Evolutionary conservation across 495 filamentous ascomycete species (phyloP).

Genomic region (Podospora appendiculata): DNA sequence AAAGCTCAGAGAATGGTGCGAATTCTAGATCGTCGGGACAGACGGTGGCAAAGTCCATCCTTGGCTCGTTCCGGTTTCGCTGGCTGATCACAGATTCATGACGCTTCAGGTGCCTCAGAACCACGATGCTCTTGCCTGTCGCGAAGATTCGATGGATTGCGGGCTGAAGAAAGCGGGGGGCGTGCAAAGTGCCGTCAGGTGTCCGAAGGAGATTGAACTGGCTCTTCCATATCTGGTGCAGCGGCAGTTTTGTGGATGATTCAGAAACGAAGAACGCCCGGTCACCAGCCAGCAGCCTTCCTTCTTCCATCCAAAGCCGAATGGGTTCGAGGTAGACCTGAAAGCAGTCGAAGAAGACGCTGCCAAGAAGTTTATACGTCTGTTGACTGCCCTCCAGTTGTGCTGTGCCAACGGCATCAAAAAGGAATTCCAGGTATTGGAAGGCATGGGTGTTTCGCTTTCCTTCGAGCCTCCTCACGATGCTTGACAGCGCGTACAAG

Average conservation of each 20-base stretch:
- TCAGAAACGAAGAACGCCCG: slow-evolving; percentile 68
- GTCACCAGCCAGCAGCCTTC: slow-evolving; percentile 55
- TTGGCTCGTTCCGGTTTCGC: slow-evolving; percentile 23
- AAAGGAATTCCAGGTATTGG: slow-evolving; percentile 66
- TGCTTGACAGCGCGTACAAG: slow-evolving; percentile 46
- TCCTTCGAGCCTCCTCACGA: slow-evolving; percentile 33
- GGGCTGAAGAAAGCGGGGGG: slow-evolving; percentile 66
- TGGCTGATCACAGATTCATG: slow-evolving; percentile 18
- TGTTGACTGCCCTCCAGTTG: slow-evolving; percentile 60
- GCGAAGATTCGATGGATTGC: slow-evolving; percentile 66
- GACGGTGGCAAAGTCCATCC: slow-evolving; percentile 48
- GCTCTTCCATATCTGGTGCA: slow-evolving; percentile 64
- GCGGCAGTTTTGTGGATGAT: slow-evolving; percentile 46
- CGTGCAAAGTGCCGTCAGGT: slow-evolving; percentile 47
- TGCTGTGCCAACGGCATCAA: slow-evolving; percentile 54
- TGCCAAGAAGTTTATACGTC: slow-evolving; percentile 52
- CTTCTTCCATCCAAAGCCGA: slow-evolving; percentile 76
- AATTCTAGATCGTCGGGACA: slow-evolving; percentile 38
- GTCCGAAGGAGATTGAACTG: slow-evolving; percentile 58
- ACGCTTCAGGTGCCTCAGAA: slow-evolving; percentile 58
- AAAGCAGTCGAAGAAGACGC: slow-evolving; percentile 76
- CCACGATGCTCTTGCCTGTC: slow-evolving; percentile 79
- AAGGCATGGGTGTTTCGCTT: slow-evolving; percentile 38
- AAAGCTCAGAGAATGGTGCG: slow-evolving; percentile 68
- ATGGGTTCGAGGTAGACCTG: slow-evolving; percentile 76